Evolutionary conservation across 2,329 filamentous ascomycete genomes (phyloP), one percentile per base, ranked within the genome.

Genomic region (Xylariaceae sp.): DNA sequence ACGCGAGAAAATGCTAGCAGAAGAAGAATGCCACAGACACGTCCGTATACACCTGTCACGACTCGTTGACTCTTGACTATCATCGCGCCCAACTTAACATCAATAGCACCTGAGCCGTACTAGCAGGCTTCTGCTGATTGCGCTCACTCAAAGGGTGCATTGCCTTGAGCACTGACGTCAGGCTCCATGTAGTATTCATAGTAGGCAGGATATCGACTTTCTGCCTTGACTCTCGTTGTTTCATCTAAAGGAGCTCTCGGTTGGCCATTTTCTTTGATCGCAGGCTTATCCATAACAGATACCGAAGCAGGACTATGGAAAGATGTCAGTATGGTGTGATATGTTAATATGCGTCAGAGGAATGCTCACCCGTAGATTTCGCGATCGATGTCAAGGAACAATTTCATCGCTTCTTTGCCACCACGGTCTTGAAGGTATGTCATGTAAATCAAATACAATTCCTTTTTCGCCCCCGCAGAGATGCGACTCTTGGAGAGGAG

Each of bases 361-460:
- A 32, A 56, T 31, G 60, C 79, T 64, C 69, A 83, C 81, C 93
- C 93, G 62, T 94, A 93, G 45, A 96, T 79, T 62, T 95, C 87
- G 33, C 83, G 79, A 60, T 98, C 91, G 28, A 97, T 71, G 44
- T 76, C 70, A 59, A 96, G 73, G 62, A 90, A 95, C 54, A 90
- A 85, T 65, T 89, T 88, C 69, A 94, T 91, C 2, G 88, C 79
- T 24, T 90, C 80, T 61, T 89, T 87, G 46, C 80, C 83, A 12
- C 91, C 90, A 40, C 87, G 76, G 54, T 94, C 83, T 49, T 95
- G 79, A 28, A 98, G 72, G 58, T 93, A 96, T 11, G 76, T 71
- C 71, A 96, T 81, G 64, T 97, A 98, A 41, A 76, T 70, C 47
- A 87, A 77, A 31, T 83, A 82, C 4, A 98, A 68, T 34, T 89